phyloP scores from a whole-genome alignment of 129 eudicot species.

The Chrysanthemum makinoi region DNA sequence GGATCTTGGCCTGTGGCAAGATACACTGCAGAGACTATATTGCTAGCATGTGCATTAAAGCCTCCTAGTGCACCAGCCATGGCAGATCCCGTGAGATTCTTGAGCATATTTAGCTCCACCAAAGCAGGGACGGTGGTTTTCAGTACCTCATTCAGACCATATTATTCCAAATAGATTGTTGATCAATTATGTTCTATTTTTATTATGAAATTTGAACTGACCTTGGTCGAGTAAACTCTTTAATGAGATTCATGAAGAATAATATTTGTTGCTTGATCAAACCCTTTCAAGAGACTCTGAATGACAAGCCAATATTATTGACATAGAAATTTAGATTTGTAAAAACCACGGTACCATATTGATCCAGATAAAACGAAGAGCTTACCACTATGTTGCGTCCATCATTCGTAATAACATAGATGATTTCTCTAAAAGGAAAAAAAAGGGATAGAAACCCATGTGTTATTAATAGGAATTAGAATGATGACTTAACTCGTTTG shows the following conservation, averaged over 20 bases:
- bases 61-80: conserved; percentile 80
- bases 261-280: conserved; percentile 84
- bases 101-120: conserved; percentile 76
- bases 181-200: background rate
- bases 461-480: background rate
- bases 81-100: conserved; percentile 70
- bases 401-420: conserved; percentile 77
- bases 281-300: conserved; percentile 83
- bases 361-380: background rate
- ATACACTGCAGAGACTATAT: conserved; percentile 62
- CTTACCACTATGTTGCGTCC: conserved; percentile 87
- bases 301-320: background rate
- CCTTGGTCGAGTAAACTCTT: conserved; percentile 85
- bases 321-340: background rate
- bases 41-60: conserved; percentile 81
- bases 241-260: conserved; percentile 95
- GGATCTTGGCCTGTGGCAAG: conserved; percentile 80
- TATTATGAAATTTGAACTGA: conserved; percentile 7
- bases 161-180: too few relatives aligned
- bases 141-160: conserved; percentile 41
- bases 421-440: conserved; percentile 46
- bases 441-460: background rate
- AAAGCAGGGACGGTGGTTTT: conserved; percentile 52
- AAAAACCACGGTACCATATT: background rate
- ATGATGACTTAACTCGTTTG: background rate